Evolutionary conservation across 768 basidiomycete species (phyloP).

Genomic region (Clavaria fumosa): DNA sequence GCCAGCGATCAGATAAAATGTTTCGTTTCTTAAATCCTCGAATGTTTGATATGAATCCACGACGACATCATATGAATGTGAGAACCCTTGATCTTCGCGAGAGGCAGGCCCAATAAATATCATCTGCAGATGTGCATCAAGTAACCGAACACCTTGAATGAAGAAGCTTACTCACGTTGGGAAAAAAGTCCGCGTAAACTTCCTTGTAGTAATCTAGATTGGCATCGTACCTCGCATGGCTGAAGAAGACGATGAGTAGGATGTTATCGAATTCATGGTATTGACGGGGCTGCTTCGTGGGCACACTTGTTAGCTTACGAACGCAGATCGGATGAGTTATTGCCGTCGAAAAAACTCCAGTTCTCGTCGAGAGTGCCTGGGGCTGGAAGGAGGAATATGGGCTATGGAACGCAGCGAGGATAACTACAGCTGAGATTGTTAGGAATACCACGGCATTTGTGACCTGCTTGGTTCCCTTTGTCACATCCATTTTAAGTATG

Average conservation of each 20-base stretch:
- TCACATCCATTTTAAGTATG: background rate
- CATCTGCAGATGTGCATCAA: conserved; percentile 19
- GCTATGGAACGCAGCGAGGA: background rate
- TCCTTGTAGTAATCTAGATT: conserved; percentile 32
- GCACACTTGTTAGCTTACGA: background rate
- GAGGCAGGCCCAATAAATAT: conserved; percentile 32
- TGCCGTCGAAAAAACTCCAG: background rate
- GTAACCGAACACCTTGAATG: background rate
- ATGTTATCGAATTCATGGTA: conserved; percentile 25
- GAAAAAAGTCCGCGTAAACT: conserved; percentile 33
- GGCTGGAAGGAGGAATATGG: background rate
- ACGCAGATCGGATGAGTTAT: background rate
- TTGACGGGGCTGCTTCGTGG: background rate
- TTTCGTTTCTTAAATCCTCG: conserved; percentile 25
- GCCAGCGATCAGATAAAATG: conserved; percentile 28
- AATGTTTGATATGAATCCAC: conserved; percentile 32
- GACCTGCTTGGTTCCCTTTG: background rate
- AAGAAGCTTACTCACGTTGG: conserved; percentile 24
- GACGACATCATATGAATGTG: conserved; percentile 33
- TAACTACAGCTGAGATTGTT: background rate
- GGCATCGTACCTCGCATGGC: conserved; percentile 30
- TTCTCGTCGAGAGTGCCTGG: background rate
- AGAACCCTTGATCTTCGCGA: conserved; percentile 31
- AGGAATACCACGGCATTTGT: background rate
- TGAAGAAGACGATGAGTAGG: conserved; percentile 34